phyloP scores from a whole-genome alignment of 805 yeast species.

The Ascoidea asiatica region DNA sequence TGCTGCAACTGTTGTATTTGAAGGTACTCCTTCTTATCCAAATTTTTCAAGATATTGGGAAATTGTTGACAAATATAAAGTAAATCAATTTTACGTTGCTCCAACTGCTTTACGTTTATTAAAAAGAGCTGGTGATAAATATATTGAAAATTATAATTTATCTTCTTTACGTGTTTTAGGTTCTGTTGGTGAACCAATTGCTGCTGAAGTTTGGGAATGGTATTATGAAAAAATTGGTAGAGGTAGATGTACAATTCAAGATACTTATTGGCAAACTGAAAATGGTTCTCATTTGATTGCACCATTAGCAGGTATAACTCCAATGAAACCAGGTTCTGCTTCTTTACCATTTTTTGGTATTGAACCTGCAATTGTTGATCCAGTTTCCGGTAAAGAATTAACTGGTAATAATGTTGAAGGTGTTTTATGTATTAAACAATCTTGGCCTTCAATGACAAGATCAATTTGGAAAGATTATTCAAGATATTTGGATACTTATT shows the following conservation, averaged over 20 bases:
- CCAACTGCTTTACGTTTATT: conserved; percentile 70
- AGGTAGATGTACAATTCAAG: conserved; percentile 55
- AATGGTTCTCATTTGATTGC: conserved; percentile 70
- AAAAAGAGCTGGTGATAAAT: conserved; percentile 57
- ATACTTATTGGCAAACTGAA: conserved; percentile 85
- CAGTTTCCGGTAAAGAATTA: conserved; percentile 57
- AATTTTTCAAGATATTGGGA: conserved; percentile 69
- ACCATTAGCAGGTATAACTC: conserved; percentile 62
- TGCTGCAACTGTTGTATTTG: conserved; percentile 66
- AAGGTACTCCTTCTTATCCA: conserved; percentile 84
- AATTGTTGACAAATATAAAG: conserved; percentile 54
- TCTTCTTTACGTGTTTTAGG: conserved; percentile 55
- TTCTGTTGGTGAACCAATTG: conserved; percentile 77
- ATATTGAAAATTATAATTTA: conserved; percentile 46
- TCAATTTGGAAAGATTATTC: conserved; percentile 66
- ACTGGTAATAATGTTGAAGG: conserved; percentile 64
- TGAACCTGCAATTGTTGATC: conserved; percentile 58
- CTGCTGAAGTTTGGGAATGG: conserved; percentile 82
- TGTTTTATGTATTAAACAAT: conserved; percentile 51
- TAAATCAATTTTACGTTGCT: conserved; percentile 69
- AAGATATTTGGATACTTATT: conserved; percentile 66
- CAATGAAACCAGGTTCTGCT: conserved; percentile 77
- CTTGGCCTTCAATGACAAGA: conserved; percentile 83
- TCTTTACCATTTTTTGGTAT: conserved; percentile 76
- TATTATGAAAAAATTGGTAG: conserved; percentile 59